Evolutionary conservation across 768 basidiomycete species (phyloP), one percentile per base, ranked within the genome.

Genomic region (Boletus tylopilopsis): DNA sequence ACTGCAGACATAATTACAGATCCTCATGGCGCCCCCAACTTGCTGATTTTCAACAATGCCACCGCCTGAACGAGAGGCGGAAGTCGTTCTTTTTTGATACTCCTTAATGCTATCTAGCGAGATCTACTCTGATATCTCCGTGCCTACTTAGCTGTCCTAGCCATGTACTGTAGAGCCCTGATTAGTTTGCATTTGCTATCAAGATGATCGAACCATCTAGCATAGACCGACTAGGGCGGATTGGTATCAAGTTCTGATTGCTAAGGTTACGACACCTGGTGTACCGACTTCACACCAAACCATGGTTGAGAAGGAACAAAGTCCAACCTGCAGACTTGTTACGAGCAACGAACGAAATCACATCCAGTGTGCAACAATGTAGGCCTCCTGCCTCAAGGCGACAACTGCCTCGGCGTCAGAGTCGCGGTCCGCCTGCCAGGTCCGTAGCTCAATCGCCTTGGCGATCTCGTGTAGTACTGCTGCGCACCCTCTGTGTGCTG

Each of bases 31-130:
- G 85, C 88, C 4, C 71, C 77, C 35, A 92, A 94, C 73, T 54
- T 81, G 65, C 74, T 94, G 62, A 77, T 89, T 56, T 93, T 80
- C 73, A 92, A 92, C 75, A 92, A 92, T 56, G 84, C 79, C 6
- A 88, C 87, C 7, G 44, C 37, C 3, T 61, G 45, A 63, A 22
- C 23, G 22, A 29, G 21, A 30, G 22, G 11, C 3, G 5, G 16
- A 1, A 13, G 9, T 35, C n/a, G 19, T 29, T 24, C 2, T 5
- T 34, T 23, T 40, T 52, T 39, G 39, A 34, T 39, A 19, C 30
- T 48, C 32, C 22, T n/a, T 42, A 40, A 50, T 52, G 37, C 44
- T 40, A 41, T 48, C 11, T 39, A 51, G 45, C 13, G n/a, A 22
- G 42, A 33, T 42, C 38, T 53, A 25, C 27, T 7, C 49, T 30